Base-by-base conservation (phyloP, 202 grass and related monocot genomes). In the Zizania palustris region DNA sequence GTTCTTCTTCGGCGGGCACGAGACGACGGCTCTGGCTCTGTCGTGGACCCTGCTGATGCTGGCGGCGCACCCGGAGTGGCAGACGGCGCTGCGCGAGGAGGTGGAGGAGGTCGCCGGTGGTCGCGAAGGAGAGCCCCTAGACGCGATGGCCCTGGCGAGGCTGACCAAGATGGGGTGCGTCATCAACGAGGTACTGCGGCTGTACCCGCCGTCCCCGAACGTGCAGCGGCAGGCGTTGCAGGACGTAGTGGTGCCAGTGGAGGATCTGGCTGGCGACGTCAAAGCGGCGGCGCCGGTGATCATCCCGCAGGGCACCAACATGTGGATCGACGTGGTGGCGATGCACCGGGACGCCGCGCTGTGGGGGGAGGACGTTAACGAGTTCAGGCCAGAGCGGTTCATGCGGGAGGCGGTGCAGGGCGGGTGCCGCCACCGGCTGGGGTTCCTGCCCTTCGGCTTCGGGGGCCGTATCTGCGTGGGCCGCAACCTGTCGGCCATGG, bases 1-100 rank as follows among this genome's bases (percentile, higher is more conserved):
- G 8, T 98, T 98, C 91, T 98, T 94, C 83, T 98, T 98, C 63
- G 95, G 87, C 15, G 95, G 95, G 1, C 95, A 98, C 54, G 95
- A 98, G 88, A 94, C 95, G 6, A 94, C 95, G n/a, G 91, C 87
- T 13, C 85, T 98, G 3, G 87, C 87, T 0, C 62, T 98, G 1
- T 88, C 87, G 0, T 98, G 95, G 95, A 90, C 91, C 43, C 80
- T 98, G 21, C 82, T 98, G 3, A 65, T 98, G 89, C 69, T 98
- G 7, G 91, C 91, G 0, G 45, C 85, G 64, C 72, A 94, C 75
- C 95, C 95, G 42, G 74, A 92, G 45, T 97, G 95, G 95, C 95
- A 97, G 74, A 38, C 36, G 0, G 79, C 70, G 8, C 83, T 97
- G 7, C 43, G 91, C 0, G 83, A 88, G 6, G 95, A 97, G 85